Base-by-base conservation (phyloP, 1,284 basidiomycete species). In the Wolfiporia cocos region DNA sequence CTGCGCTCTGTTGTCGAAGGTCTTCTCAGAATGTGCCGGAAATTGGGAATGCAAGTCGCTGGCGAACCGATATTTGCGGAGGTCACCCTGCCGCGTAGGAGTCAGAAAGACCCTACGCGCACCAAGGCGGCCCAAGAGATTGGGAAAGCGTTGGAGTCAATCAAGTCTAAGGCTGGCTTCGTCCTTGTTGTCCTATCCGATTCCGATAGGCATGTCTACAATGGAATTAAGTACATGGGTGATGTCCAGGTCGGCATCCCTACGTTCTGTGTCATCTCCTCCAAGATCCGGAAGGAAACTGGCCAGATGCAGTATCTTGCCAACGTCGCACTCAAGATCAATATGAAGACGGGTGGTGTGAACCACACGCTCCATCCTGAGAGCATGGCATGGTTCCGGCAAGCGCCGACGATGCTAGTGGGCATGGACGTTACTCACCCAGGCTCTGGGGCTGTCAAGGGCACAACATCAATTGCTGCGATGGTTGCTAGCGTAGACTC, bases 361-460 rank as follows among this genome's bases (percentile, higher is more conserved):
- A 91, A 91, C 53, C 85, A 88, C 59, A 54, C 72, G 45, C 61
- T 89, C 19, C 78, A 81, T 29, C 51, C 64, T 0, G 49, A 49
- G 3, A 72, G 72, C 1, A 76, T 81, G 71, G 48, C 48, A 17
- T 88, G 86, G 85, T 59, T 88, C 32, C 74, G 57, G 2, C 72
- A 72, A 55, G 68, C 72, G 53, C 70, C 70, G 44, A 87, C 86
- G 11, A 90, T 91, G 79, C 63, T 90, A 55, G 78, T 91, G 7
- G 88, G 87, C 0, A 80, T 84, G 33, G 83, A 89, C 51, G 86
- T 91, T 1, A 86, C 83, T 1, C 86, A 89, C 58, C 78, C 82
- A 2, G 68, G 77, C 0, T 73, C 70, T 0, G 67, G 61, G 6
- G 77, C 76, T 56, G 57, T 62, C 37, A 66, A 65, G 9, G 84